Evolutionary conservation across 2,329 filamentous ascomycete genomes (phyloP).

Genomic region (Alternaria brassicicola): DNA sequence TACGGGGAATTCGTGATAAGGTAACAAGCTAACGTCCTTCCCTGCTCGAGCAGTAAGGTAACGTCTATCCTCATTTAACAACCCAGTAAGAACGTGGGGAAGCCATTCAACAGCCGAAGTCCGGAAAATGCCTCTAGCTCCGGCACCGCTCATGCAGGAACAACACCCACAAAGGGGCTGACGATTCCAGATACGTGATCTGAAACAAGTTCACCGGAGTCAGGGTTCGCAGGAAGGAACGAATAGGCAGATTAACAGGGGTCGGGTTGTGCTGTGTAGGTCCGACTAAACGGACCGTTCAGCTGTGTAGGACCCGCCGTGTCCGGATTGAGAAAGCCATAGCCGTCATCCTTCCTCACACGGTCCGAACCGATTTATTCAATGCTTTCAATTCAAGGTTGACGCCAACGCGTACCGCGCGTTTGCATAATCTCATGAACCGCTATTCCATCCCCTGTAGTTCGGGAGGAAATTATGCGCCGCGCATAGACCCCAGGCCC

Average conservation of each 20-base stretch:
- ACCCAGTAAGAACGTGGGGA: neutral
- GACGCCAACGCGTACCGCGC: neutral
- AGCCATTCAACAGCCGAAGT: neutral
- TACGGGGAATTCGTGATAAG: neutral
- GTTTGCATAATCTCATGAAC: neutral
- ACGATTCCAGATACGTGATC: neutral
- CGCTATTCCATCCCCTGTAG: neutral
- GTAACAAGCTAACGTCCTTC: neutral
- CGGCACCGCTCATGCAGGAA: neutral
- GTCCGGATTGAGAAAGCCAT: neutral
- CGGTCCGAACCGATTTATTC: neutral
- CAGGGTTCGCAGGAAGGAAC: neutral
- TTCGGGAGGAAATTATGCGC: neutral
- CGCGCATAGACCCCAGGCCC: neutral
- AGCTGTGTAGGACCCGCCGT: neutral
- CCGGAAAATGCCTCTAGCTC: neutral
- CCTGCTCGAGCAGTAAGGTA: neutral
- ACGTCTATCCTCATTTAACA: slow-evolving; percentile 6
- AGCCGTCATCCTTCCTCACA: neutral
- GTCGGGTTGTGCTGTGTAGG: neutral
- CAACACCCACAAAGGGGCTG: neutral
- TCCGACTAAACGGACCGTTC: neutral
- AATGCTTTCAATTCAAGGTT: neutral
- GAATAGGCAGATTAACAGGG: neutral
- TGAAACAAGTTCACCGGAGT: neutral